Evolutionary conservation across 306 rosid genomes (phyloP), one percentile per base, ranked within the genome.

Genomic region (Dicorynia guianensis): DNA sequence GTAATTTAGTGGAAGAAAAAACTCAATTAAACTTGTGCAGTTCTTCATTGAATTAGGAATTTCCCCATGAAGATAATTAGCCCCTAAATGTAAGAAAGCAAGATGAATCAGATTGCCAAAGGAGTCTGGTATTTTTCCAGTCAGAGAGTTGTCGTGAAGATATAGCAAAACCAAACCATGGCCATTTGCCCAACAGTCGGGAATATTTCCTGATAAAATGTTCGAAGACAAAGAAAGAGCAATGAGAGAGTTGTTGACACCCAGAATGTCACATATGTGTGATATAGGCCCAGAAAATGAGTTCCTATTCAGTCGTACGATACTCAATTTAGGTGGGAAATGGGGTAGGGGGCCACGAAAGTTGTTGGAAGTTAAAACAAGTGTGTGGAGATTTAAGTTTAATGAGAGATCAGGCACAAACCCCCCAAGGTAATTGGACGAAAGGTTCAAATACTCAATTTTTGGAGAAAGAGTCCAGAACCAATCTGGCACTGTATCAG

Each of bases 101-200:
- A 83, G 74, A 1, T 1, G 0, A 3, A 9, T 4, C 1, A 83
- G 60, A 15, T 34, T 55, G 11, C 84, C 78, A 15, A 83, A 11
- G 2, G 82, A 84, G 13, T 46, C 33, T 0, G 85, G 87, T 5
- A 84, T 72, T 13, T 6, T 18, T 2, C 80, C 87, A 3, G 52
- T 11, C 7, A 84, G 43, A 50, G 5, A 0, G 62, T 77, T 77
- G 7, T 59, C 0, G 0, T 18, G 36, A 2, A 77, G 56, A 17
- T 60, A 11, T 2, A 77, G 56, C 38, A 49, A 5, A 8, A 59
- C 18, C 56, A 77, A n/a, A 1, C 10, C 39, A n/a, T n/a, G 11
- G 5, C 56, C 76, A 69, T 59, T 0, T 0, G 19, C 15, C 81
- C 69, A 79, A 64, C 73, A 46, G 47, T 64, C 12, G 19, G 78